Evolutionary conservation across 106 monocot species (phyloP).

Genomic region (Dendrobium huoshanense): DNA sequence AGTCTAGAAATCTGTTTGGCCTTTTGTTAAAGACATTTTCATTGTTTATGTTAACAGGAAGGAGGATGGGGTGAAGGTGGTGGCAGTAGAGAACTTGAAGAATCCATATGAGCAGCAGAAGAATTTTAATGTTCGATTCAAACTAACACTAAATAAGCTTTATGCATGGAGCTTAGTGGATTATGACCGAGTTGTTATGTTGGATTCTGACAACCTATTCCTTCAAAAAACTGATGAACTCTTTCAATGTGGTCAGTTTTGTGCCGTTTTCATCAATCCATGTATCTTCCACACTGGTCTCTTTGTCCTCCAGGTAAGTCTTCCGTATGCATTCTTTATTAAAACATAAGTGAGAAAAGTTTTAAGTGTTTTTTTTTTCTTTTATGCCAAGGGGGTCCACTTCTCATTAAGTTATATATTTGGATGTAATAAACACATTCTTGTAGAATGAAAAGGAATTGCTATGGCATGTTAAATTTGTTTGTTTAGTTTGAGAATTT

Average conservation of each 20-base stretch:
- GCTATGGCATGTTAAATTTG: background rate
- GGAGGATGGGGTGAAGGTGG: slow-evolving; percentile 77
- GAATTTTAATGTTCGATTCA: slow-evolving; percentile 72
- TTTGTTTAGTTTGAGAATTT: background rate
- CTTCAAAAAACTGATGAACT: slow-evolving; percentile 89
- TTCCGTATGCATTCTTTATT: background rate
- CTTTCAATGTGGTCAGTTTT: slow-evolving; percentile 94
- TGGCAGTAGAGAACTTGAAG: slow-evolving; percentile 68
- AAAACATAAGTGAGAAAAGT: background rate
- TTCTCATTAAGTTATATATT: background rate
- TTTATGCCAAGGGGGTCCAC: background rate
- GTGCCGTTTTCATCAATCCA: slow-evolving; percentile 93
- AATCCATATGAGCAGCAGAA: slow-evolving; percentile 76
- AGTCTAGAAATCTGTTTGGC: background rate
- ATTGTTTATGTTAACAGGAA: slow-evolving; percentile 34
- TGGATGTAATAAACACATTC: background rate
- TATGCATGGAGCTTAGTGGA: slow-evolving; percentile 90
- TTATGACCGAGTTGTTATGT: slow-evolving; percentile 93
- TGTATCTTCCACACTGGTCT: slow-evolving; percentile 97
- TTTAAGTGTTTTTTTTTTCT: background rate
- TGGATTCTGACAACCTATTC: slow-evolving; percentile 94
- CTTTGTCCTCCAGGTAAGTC: slow-evolving; percentile 74
- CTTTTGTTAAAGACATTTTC: background rate
- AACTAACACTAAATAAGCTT: slow-evolving; percentile 85
- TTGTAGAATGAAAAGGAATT: background rate